Conservation (phyloP, 495 filamentous ascomycete genomes). For the Trypethelium eluteriae region DNA sequence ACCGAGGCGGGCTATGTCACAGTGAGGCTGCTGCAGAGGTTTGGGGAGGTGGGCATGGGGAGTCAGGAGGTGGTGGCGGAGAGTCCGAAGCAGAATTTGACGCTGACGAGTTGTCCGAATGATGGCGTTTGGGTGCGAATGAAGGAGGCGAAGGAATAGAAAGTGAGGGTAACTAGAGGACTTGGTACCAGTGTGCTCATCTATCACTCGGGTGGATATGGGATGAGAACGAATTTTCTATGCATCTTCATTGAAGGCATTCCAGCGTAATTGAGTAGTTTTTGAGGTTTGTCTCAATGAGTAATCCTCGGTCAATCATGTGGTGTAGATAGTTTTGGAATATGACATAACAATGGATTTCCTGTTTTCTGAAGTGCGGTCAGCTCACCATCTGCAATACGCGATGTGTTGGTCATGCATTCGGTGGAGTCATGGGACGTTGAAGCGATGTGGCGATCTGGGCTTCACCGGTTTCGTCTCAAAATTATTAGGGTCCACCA, state of each 20-base stretch:
- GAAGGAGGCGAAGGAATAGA: not conserved
- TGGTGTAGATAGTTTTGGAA: no score
- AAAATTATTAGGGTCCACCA: no score
- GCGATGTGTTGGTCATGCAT: no score
- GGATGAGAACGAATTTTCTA: not conserved
- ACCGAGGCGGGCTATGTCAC: conserved; percentile 34
- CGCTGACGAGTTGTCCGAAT: conserved; percentile 21
- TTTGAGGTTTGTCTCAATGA: no score
- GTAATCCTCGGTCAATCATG: no score
- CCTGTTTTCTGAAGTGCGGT: no score
- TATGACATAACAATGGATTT: no score
- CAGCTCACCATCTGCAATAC: no score
- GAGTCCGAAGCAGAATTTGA: conserved; percentile 12
- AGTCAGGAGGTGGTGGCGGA: conserved; percentile 16
- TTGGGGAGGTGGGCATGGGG: conserved; percentile 21
- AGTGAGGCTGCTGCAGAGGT: conserved; percentile 29
- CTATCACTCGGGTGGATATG: no score
- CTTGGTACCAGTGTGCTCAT: not conserved
- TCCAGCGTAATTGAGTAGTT: not conserved
- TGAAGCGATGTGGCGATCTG: no score
- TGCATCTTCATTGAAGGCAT: not conserved
- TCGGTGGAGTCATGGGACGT: no score
- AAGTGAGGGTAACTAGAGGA: not conserved
- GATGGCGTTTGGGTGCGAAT: not conserved
- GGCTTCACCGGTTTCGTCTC: no score